Evolutionary conservation across 768 basidiomycete species (phyloP).

Genomic region (Saitozyma podzolica): DNA sequence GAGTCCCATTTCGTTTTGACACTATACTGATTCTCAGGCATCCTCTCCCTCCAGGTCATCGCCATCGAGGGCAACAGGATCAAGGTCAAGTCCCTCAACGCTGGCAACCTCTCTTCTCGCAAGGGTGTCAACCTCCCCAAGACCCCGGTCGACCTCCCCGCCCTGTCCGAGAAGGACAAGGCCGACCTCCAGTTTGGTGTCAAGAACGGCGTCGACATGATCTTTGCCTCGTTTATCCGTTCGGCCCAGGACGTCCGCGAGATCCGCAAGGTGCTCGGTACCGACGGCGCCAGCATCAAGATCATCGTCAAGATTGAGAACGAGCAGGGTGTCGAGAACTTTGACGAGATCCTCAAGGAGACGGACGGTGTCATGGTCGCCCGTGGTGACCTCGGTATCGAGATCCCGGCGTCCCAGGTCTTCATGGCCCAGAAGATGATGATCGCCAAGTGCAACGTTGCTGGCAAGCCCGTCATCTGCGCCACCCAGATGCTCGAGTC

Average conservation of each 20-base stretch:
- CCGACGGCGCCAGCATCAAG: constrained; percentile 93
- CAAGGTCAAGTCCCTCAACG: constrained; percentile 83
- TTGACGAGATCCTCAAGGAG: constrained; percentile 94
- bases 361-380: constrained; percentile 99
- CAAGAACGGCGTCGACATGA: constrained; percentile 97
- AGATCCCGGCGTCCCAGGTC: constrained; percentile 98
- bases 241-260: constrained; percentile 89
- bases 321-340: constrained; percentile 97
- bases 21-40: constrained; percentile 57
- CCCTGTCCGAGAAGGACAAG: constrained; percentile 98
- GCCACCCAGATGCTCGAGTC: constrained; percentile 99
- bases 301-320: constrained; percentile 99
- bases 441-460: constrained; percentile 98
- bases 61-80: constrained; percentile 79
- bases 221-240: constrained; percentile 99
- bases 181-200: constrained; percentile 91
- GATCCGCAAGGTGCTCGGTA: constrained; percentile 88
- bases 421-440: constrained; percentile 99
- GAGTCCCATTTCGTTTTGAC: background rate
- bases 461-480: constrained; percentile 96
- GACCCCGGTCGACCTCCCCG: constrained; percentile 94
- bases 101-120: constrained; percentile 86
- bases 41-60: constrained; percentile 88
- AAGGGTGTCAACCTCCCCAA: constrained; percentile 99
- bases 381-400: constrained; percentile 97